Evolutionary conservation across 192 early-diverging fungal species (phyloP), one percentile per base, ranked within the genome.

Genomic region (Rhizophlyctis rosea): DNA sequence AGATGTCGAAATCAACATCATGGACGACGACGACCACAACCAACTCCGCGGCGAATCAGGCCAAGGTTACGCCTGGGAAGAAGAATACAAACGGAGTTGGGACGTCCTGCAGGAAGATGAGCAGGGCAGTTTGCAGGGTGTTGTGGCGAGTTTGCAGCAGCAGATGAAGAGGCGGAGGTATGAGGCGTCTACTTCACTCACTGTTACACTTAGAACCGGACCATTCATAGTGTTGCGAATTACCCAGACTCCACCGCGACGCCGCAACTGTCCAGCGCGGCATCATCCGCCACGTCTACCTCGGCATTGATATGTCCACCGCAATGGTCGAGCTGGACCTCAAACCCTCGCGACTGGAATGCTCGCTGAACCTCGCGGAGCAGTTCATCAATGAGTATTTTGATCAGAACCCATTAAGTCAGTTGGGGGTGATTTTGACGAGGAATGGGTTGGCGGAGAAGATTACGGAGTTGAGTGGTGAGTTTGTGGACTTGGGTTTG

Each of bases 51-150:
- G 65, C 11, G 58, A 34, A 5, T 67, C 65, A 23, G 68, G 79
- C 54, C 54, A 60, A 50, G 91, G 90, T 9, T 94, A 95, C 64
- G 72, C 89, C 34, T 98, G 96, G 96, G 92, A 96, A 72, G 90
- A 89, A 67, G 92, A 94, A 62, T 98, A 96, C 82, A 95, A 96
- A 72, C 86, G 94, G 18, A 88, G 86, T 61, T 98, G 96, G 96
- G 96, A 98, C 69, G 18, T 68, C 4, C 53, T 57, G 49, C 59
- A 71, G 35, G 69, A 72, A 50, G 75, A 76, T 69, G 88, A 90
- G 30, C 81, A 85, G 54, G 94, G 94, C 44, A 87, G 87, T 55
- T 72, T 96, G 16, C 80, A 82, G 23, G 87, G 87, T 70, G 83
- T 79, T 4, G 88, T 98, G 4, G 77, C 78, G 25, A 79, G 77